Evolutionary conservation across 768 basidiomycete species (phyloP), one percentile per base, ranked within the genome.

Genomic region (Pleurotus eryngii): DNA sequence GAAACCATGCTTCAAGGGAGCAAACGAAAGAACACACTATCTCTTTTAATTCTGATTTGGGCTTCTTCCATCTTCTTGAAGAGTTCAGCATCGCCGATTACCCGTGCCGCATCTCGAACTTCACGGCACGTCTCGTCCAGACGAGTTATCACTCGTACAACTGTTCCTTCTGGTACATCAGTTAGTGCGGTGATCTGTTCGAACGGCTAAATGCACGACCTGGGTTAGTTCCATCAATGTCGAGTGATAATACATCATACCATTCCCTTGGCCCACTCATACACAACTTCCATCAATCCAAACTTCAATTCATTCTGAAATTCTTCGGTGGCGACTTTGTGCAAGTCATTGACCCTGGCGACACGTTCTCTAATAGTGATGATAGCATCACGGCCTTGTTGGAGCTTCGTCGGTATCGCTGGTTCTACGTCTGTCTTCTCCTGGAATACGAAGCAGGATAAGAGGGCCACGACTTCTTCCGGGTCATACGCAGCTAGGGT

Each of bases 261-360:
- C 95, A 96, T 98, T 55, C 97, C 97, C 70, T 90, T 93, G 0
- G 97, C 95, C 97, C 97, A 99, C 71, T 98, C 97, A 67, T 98
- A 98, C 5, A 98, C 97, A 1, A 96, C 97, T 67, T 99, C 96
- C 7, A 92, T 84, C 20, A 99, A 75, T 5, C 97, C 97, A 60
- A 90, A 89, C 70, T 97, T 98, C 63, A 95, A 83, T 57, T 77
- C 84, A 47, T 83, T 81, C 54, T 86, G 84, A 68, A 90, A 92
- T 57, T 86, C 91, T 63, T 90, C 90, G 26, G 81, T 83, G 49
- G 85, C 77, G 0, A 98, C 92, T 66, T 87, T 88, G 69, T 91
- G 82, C 14, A 72, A 70, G 61, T 92, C 86, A 67, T 98, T 96
- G n/a, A 90, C 81, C 9, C 83, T 73, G 46, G 84, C 86, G 7